A percentile compares a stretch with the other conserved stretches of the same genome.
These are phyloP conservation scores for Pythium periplocum DNA, from an alignment of 352 stramenopile genomes.

Conservation along the genomic window DNA sequence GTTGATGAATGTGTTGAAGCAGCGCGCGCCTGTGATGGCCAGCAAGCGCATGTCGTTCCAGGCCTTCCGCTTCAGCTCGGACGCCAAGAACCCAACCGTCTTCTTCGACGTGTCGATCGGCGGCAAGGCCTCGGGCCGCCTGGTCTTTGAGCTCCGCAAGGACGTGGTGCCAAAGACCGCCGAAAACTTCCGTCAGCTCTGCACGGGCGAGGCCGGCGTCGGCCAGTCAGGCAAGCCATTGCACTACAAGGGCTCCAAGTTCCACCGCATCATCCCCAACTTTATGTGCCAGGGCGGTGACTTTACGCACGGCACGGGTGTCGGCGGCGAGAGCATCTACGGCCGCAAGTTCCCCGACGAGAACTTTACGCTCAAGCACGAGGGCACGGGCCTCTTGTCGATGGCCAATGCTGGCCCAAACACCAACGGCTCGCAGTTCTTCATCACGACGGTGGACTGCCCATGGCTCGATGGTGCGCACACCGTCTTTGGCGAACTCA, in stretches of 20 bases:
- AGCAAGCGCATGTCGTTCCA: conserved; percentile 10
- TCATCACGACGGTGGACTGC: conserved; percentile 93
- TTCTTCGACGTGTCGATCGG: conserved; percentile 98
- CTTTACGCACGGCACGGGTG: conserved; percentile 92
- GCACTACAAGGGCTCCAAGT: conserved; percentile 86
- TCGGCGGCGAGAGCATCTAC: conserved; percentile 92
- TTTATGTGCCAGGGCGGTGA: conserved; percentile 97
- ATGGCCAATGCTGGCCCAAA: conserved; percentile 97
- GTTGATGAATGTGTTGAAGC: conserved; percentile 29
- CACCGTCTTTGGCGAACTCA: conserved; percentile 92
- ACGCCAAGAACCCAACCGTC: conserved; percentile 82
- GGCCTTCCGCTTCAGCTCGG: conserved; percentile 53
- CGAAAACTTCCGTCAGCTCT: conserved; percentile 98
- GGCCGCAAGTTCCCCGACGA: conserved; percentile 94
- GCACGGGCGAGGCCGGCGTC: conserved; percentile 95
- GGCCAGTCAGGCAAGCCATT: conserved; percentile 75
- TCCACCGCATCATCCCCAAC: conserved; percentile 92
- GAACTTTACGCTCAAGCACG: conserved; percentile 94
- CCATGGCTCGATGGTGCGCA: conserved; percentile 87
- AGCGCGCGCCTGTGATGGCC: conserved; percentile 15
- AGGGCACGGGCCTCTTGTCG: conserved; percentile 84
- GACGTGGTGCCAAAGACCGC: conserved; percentile 97
- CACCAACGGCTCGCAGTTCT: conserved; percentile 98
- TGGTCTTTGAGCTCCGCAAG: conserved; percentile 90
- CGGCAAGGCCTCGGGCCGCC: conserved; percentile 75